A percentile compares a stretch with the other conserved stretches of the same genome.
These are phyloP conservation scores for Verticillium zaregamsianum DNA, from an alignment of 2,329 filamentous ascomycete genomes.

Conservation along the genomic window DNA sequence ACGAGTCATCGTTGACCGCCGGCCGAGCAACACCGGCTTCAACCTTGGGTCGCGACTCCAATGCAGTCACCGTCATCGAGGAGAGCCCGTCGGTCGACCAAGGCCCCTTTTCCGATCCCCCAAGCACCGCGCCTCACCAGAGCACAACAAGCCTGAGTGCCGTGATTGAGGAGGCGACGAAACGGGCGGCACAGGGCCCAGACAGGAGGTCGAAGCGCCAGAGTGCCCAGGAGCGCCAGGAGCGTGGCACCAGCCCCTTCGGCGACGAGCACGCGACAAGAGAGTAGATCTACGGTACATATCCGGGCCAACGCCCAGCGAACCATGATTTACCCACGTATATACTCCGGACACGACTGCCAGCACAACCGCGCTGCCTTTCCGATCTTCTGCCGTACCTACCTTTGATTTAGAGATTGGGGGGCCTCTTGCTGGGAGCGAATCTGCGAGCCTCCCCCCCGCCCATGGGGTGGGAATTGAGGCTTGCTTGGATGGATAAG, in stretches of 20 bases:
- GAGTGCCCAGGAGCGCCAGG: conserved; percentile 21
- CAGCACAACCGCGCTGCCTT: background rate
- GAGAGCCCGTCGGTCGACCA: conserved; percentile 47
- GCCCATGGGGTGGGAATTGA: background rate
- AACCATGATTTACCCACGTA: conserved; percentile 10
- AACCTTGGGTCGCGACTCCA: conserved; percentile 32
- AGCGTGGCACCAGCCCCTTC: conserved; percentile 45
- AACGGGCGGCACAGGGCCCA: conserved; percentile 27
- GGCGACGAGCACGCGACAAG: conserved; percentile 55
- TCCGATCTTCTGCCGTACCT: conserved; percentile 11
- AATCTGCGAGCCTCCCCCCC: background rate
- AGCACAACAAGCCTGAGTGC: conserved; percentile 47
- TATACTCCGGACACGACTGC: conserved; percentile 12
- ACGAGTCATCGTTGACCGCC: conserved; percentile 6
- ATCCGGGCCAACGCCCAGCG: background rate
- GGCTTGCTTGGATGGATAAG: background rate
- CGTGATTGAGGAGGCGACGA: conserved; percentile 50
- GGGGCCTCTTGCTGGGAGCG: background rate
- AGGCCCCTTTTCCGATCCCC: conserved; percentile 57
- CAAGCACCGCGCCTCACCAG: conserved; percentile 21
- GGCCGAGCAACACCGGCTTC: conserved; percentile 12
- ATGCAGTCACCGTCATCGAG: conserved; percentile 43
- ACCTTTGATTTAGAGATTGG: conserved; percentile 4
- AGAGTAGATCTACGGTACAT: conserved; percentile 27
- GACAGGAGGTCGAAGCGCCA: conserved; percentile 19